phyloP scores from a whole-genome alignment of 208 protist genomes.

The Blastocrithidia nonstop region DNA sequence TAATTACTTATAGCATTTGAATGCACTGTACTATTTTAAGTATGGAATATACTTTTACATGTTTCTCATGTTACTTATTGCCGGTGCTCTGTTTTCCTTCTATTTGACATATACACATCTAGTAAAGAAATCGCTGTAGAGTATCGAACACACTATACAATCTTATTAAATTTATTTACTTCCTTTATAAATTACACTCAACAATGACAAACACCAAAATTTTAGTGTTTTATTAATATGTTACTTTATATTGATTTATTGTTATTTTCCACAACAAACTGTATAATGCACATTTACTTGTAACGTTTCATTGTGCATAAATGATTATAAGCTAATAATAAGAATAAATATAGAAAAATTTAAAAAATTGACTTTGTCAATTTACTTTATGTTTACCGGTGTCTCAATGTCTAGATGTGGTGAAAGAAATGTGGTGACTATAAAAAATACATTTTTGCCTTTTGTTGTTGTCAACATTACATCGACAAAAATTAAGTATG shows the following conservation, averaged over 20 bases:
- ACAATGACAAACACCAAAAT: no score
- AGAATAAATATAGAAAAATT: neutral
- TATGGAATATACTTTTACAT: constrained; percentile 26
- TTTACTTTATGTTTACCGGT: neutral
- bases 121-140: no score
- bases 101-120: neutral
- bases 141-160: no score
- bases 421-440: no score
- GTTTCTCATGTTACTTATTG: constrained; percentile 8
- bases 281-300: neutral
- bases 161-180: constrained; percentile 1
- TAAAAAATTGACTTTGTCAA: neutral
- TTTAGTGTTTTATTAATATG: neutral
- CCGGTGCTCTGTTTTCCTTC: constrained; percentile 7
- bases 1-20: constrained; percentile 70
- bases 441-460: no score
- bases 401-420: neutral
- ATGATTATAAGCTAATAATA: neutral
- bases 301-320: no score
- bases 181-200: neutral
- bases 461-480: no score
- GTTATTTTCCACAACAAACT: neutral
- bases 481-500: no score
- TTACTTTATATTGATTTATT: neutral
- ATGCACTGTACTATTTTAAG: constrained; percentile 51